A percentile compares a stretch with the other conserved stretches of the same genome.
phyloP scores from a whole-genome alignment of 192 early-diverging fungal species.

The Backusella mclennaniae region DNA sequence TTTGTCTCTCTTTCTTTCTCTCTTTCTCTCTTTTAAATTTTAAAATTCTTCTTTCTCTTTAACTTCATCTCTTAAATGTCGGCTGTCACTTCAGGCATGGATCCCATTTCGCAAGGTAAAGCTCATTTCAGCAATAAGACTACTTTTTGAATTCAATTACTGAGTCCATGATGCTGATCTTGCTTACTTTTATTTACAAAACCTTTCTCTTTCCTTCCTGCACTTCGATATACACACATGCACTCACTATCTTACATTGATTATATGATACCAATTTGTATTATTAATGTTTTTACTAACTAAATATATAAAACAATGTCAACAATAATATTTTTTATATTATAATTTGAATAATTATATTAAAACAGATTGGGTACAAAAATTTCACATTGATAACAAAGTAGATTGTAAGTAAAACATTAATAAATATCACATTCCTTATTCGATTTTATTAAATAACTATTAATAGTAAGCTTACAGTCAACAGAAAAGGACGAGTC shows the following conservation, averaged over 20 bases:
- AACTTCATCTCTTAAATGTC: conserved; percentile 10
- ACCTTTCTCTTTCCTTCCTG: background rate
- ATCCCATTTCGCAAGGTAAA: background rate
- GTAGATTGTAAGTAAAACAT: conserved; percentile 23
- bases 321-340: background rate
- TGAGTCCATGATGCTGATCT: background rate
- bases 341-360: background rate
- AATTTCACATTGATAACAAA: conserved; percentile 25
- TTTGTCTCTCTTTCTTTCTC: background rate
- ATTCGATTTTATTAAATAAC: background rate
- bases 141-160: background rate
- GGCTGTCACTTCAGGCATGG: background rate
- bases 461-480: conserved; percentile 30
- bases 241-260: background rate
- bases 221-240: background rate
- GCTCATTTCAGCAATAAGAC: background rate
- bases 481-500: conserved; percentile 20
- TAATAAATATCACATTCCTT: background rate
- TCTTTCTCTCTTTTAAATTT: background rate
- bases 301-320: background rate
- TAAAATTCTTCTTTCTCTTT: background rate
- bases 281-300: background rate
- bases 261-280: background rate
- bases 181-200: background rate
- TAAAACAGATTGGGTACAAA: conserved; percentile 25